Percentiles rank a stretch among this genome's conserved stretches.
Conservation (phyloP, 164 flowering plant species). For the Chloranthus sessilifolius region DNA sequence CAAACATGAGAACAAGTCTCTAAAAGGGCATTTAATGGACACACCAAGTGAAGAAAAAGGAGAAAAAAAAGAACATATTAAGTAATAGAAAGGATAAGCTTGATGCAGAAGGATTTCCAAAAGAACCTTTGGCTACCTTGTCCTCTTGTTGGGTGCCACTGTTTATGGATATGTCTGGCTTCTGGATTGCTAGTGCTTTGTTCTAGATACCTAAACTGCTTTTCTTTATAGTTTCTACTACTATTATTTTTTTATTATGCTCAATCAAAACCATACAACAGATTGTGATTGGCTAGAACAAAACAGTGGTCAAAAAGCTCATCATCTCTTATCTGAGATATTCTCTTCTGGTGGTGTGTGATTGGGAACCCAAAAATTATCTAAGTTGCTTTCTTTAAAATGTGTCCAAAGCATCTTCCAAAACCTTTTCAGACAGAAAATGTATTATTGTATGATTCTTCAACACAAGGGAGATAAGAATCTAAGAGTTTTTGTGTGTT, state of each 20-base stretch:
- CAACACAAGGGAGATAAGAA: slow-evolving; percentile 4
- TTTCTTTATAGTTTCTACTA: no score
- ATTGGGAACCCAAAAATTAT: slow-evolving; percentile 43
- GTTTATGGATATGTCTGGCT: slow-evolving; percentile 31
- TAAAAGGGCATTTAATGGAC: slow-evolving; percentile 23
- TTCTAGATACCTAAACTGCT: slow-evolving; percentile 17
- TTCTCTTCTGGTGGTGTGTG: slow-evolving; percentile 53
- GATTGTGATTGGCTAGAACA: slow-evolving; percentile 17
- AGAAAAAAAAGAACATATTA: slow-evolving; percentile 1
- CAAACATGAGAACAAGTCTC: slow-evolving; percentile 14
- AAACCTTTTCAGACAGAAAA: slow-evolving; percentile 5
- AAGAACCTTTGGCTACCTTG: slow-evolving; percentile 32
- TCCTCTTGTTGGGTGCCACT: slow-evolving; percentile 46
- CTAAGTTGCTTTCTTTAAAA: slow-evolving; percentile 33
- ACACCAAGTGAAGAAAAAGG: slow-evolving; percentile 6
- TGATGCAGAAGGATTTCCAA: slow-evolving; percentile 26
- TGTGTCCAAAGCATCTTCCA: slow-evolving; percentile 16
- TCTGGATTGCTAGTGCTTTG: slow-evolving; percentile 19
- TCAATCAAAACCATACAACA: slow-evolving; percentile 13
- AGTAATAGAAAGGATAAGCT: slow-evolving; percentile 35
- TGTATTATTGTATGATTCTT: slow-evolving; percentile 6
- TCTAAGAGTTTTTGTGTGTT: slow-evolving; percentile 7
- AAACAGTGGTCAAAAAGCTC: slow-evolving; percentile 34
- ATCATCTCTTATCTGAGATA: slow-evolving; percentile 47
- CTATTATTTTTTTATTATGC: slow-evolving; percentile 3